Conservation (phyloP, 805 yeast species). For the Monosporozyma aerobia region DNA sequence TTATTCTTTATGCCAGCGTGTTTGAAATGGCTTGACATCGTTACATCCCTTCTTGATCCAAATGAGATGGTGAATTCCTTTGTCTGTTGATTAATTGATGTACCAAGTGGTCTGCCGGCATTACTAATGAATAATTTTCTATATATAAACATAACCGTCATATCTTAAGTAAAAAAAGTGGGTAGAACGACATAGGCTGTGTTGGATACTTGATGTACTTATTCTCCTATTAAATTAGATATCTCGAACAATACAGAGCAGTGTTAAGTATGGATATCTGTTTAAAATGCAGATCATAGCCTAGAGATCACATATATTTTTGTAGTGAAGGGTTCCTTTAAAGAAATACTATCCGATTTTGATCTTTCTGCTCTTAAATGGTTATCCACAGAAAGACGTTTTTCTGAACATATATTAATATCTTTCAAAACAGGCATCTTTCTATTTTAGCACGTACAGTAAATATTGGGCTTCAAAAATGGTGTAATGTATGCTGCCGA, state of each 20-base stretch:
- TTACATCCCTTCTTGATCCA: too few species aligned
- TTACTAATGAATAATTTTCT: too few species aligned
- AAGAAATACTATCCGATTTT: too few species aligned
- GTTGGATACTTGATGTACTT: slow-evolving; percentile 23
- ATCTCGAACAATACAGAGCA: slow-evolving; percentile 12
- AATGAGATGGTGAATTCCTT: too few species aligned
- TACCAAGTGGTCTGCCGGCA: too few species aligned
- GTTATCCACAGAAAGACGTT: background rate
- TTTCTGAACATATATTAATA: slow-evolving; percentile 2
- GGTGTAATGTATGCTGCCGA: background rate
- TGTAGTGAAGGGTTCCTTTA: too few species aligned
- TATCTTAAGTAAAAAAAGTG: too few species aligned
- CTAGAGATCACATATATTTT: slow-evolving; percentile 1
- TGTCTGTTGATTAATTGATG: too few species aligned
- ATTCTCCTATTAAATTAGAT: slow-evolving; percentile 19
- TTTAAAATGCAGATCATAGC: background rate
- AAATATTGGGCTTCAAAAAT: background rate
- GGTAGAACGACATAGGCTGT: slow-evolving; percentile 3
- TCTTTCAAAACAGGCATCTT: slow-evolving; percentile 2
- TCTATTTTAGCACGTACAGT: background rate
- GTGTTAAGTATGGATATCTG: slow-evolving; percentile 7
- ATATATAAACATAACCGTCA: too few species aligned
- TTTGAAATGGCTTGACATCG: too few species aligned
- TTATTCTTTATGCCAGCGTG: background rate
- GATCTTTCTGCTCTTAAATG: too few species aligned